phyloP scores from a whole-genome alignment of 805 yeast species.

The Sugiyamaella americana region DNA sequence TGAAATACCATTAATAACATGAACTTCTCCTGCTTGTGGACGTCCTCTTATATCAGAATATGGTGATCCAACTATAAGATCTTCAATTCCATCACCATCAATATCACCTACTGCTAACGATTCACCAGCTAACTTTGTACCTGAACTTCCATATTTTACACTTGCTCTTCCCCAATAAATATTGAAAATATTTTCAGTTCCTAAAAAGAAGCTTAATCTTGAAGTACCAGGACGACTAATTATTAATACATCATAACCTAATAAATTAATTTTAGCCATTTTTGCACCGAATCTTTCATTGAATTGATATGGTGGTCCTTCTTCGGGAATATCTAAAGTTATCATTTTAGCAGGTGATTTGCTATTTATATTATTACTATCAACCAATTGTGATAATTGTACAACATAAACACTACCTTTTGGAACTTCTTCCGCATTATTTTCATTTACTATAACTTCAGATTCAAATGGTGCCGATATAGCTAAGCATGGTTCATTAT shows the following conservation, averaged over 20 bases:
- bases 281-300: slow-evolving; percentile 41
- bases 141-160: slow-evolving; percentile 34
- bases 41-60: slow-evolving; percentile 31
- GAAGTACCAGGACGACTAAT: slow-evolving; percentile 51
- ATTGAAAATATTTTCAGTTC: slow-evolving; percentile 24
- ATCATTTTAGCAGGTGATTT: neutral
- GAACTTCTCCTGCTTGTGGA: slow-evolving; percentile 36
- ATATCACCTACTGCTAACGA: slow-evolving; percentile 31
- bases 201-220: slow-evolving; percentile 35
- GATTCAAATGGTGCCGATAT: slow-evolving; percentile 46
- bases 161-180: slow-evolving; percentile 27
- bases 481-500: slow-evolving; percentile 39
- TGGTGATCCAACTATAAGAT: slow-evolving; percentile 43
- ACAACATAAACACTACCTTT: slow-evolving; percentile 21
- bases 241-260: slow-evolving; percentile 36
- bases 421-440: slow-evolving; percentile 7
- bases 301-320: slow-evolving; percentile 16
- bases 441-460: neutral
- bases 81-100: slow-evolving; percentile 37
- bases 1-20: slow-evolving; percentile 30
- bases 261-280: slow-evolving; percentile 28
- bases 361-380: neutral
- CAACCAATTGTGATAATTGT: slow-evolving; percentile 4
- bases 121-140: slow-evolving; percentile 41
- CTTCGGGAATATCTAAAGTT: neutral